Evolutionary conservation across 2,329 filamentous ascomycete species (phyloP), one percentile per base, ranked within the genome.

Genomic region (Kalaharituber pfeilii): DNA sequence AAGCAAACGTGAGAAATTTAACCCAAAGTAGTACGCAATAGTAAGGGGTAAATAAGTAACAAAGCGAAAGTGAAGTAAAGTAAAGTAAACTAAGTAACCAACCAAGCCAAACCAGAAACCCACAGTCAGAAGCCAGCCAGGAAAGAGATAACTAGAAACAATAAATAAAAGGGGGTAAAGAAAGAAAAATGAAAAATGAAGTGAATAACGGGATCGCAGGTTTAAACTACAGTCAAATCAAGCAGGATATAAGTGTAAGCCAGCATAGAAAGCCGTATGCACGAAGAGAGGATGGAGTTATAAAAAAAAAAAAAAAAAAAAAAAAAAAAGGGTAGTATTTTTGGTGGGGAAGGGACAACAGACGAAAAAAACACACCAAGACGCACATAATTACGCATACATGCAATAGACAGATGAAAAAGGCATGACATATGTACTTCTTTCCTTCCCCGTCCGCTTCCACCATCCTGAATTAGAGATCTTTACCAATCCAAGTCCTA

Each of bases 171-270:
- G 50, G 8, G n/a, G 36, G 27, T 20, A 59, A 55, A 29, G 53
- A 57, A 56, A 59, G 22, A 28, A 54, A n/a, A 18, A 29, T 51
- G 45, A 49, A 44, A 54, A 51, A 11, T 49, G 27, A 55, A 52
- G 53, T 75, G 42, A 73, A 76, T 58, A 67, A 71, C 20, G 68
- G 69, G 2, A 71, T 73, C 53, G 76, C 73, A 72, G 69, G 74
- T 65, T 68, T 67, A 33, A 71, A 74, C 51, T 74, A 73, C 62
- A 67, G 68, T 61, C 66, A 57, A 64, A 63, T n/a, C 66, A 68
- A 36, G 62, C 63, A 1, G 59, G n/a, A 36, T 36, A 36, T 9
- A n/a, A 36, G n/a, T 36, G 30, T 9, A n/a, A 36, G 30, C 30
- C 9, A 9, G 30, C n/a, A 36, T 36, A 36, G n/a, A 36, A 9